These are phyloP conservation scores for Atalantia buxifolia DNA, from an alignment of 345 rosid genomes.

Conservation along the genomic window DNA sequence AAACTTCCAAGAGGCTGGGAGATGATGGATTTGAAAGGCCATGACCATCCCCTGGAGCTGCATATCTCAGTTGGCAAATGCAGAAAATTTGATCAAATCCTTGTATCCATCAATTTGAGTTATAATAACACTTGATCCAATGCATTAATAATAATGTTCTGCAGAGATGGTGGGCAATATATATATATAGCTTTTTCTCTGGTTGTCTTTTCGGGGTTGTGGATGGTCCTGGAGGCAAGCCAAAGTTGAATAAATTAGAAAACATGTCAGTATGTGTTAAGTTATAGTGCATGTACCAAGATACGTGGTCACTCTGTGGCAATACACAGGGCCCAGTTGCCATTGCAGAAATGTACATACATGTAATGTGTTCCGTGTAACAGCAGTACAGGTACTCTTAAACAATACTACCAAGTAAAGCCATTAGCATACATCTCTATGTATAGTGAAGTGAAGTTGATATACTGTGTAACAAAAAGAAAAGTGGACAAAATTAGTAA, in stretches of 20 bases:
- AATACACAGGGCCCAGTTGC: slow-evolving; percentile 13
- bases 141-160: slow-evolving; percentile 12
- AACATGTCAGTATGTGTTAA: not conserved
- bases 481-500: not conserved
- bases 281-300: slow-evolving; percentile 10
- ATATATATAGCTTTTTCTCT: not conserved
- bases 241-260: not conserved
- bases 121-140: slow-evolving; percentile 11
- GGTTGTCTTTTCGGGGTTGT: not conserved
- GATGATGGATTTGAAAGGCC: slow-evolving; percentile 1
- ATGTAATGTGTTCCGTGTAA: not conserved
- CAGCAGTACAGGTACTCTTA: not conserved
- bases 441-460: not conserved
- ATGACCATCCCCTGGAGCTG: slow-evolving; percentile 1
- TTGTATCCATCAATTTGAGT: not conserved
- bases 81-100: not conserved
- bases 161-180: not conserved
- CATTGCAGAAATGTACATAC: not conserved
- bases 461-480: not conserved
- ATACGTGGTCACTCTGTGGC: not conserved
- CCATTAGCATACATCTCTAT: not conserved
- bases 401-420: too few relatives aligned
- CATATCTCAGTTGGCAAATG: slow-evolving; percentile 8
- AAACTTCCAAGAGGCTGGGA: slow-evolving; percentile 12
- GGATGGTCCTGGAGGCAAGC: slow-evolving; percentile 1